A percentile compares a stretch with the other conserved stretches of the same genome.
Evolutionary conservation across 345 rosid species (phyloP).

Genomic region (Citrus glauca): DNA sequence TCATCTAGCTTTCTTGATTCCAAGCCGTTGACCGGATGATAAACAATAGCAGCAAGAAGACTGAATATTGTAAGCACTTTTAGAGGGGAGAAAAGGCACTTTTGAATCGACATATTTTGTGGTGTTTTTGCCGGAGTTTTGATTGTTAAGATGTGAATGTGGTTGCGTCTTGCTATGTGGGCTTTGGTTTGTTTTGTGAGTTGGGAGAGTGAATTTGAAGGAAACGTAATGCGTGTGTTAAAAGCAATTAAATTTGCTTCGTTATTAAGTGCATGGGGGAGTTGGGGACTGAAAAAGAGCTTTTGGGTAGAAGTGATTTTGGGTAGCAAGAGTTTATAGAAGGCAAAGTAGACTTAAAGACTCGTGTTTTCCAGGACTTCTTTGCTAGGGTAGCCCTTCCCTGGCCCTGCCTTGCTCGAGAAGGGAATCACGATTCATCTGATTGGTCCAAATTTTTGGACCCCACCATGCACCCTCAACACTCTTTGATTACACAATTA

Average conservation of each 20-base stretch:
- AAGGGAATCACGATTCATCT: constrained; percentile 30
- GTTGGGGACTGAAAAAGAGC: not conserved
- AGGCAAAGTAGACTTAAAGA: constrained; percentile 18
- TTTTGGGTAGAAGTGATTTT: not conserved
- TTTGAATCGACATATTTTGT: constrained; percentile 3
- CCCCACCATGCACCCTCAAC: constrained; percentile 8
- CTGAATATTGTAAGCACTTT: not conserved
- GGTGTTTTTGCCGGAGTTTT: not conserved
- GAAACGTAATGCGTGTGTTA: not conserved
- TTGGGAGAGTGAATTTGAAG: not conserved
- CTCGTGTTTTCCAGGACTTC: constrained; percentile 8
- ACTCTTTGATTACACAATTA: not conserved
- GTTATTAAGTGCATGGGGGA: constrained; percentile 27
- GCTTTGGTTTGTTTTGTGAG: not conserved
- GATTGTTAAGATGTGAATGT: not conserved
- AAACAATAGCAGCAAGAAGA: not conserved
- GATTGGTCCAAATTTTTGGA: constrained; percentile 22
- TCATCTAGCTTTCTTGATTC: constrained; percentile 31
- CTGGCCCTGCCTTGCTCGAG: constrained; percentile 14
- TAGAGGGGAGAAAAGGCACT: not conserved
- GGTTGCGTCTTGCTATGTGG: not conserved
- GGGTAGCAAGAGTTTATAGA: not conserved
- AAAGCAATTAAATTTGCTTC: constrained; percentile 7
- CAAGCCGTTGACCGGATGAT: constrained; percentile 11
- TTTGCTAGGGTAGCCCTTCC: not conserved